Evolutionary conservation across 768 basidiomycete species (phyloP), one percentile per base, ranked within the genome.

Genomic region (Termitomyces sp.): DNA sequence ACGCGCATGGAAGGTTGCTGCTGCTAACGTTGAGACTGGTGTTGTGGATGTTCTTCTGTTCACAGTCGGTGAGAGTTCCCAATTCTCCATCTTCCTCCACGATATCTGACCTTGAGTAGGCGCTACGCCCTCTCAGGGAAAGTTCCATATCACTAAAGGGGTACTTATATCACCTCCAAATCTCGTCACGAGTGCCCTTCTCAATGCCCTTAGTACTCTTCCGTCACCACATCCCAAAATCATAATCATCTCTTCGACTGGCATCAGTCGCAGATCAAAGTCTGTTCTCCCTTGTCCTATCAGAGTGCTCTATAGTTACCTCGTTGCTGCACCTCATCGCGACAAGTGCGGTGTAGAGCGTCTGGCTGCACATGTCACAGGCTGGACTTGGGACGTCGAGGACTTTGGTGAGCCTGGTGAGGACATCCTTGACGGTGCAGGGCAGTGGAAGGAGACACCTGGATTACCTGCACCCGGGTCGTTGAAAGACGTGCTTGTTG

Each of bases 261-360:
- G 87, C 13, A 53, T 85, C 18, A 83, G 79, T 0, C 73, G 68
- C 5, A 54, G 68, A 9, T 76, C 83, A 5, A 79, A 79, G 59
- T 60, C 67, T 0, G 60, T 66, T 3, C 70, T 87, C 0, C 86
- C 87, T 0, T 46, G 79, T 32, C 66, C 70, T 3, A 61, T 85
- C 33, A 79, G 77, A 60, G 75, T 76, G 0, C 0, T 89, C 0
- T 87, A 87, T 66, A 58, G 65, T 4, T 75, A 71, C 60, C 48
- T 81, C 28, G 68, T 87, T 44, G 43, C 67, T 5, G 58, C 35
- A 2, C 80, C 84, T 5, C 85, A 85, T 65, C 72, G 65, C 30
- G 87, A 90, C 68, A 90, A 90, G 68, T 44, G 82, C 46, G 86
- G 81, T 7, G 68, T 72, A 33, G 88, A 91, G 68, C 73, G 79